Base-by-base conservation (phyloP, 345 rosid species). In the Bruguiera parviflora region DNA sequence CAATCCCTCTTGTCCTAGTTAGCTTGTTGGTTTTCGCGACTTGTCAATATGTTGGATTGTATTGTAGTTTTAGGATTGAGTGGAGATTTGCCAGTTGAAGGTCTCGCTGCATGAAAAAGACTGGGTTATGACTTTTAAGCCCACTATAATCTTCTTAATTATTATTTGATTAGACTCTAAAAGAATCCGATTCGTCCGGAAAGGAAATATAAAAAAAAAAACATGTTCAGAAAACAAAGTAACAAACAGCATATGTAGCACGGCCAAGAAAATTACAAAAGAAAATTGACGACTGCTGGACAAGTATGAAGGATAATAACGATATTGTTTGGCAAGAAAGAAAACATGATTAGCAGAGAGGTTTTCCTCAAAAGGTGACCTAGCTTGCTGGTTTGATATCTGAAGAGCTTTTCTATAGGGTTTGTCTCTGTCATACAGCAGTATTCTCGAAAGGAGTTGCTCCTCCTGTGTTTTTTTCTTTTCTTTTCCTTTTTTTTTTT, bases 361-460 rank as follows among this genome's bases (percentile, higher is more conserved):
- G 24, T 22, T 11, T 18, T 43, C 18, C 49, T 13, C 49, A 3
- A 13, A 11, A 15, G 16, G 18, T 43, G 19, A 15, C 19, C 47
- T 39, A 43, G 5, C 49, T 43, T 11, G 49, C 49, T 43, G 49
- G 49, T 43, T 43, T 43, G 18, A 43, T 43, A 43, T 43, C 59
- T 21, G 59, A 56, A 56, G 28, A 24, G 39, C 46, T 18, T 52
- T 22, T 32, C 25, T 59, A 37, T 58, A 78, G 84, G 78, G 79
- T 80, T 71, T 76, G 70, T 66, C 68, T 20, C 29, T 64, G 74
- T 65, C 47, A 51, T 24, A 56, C 28, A 22, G 64, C 37, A 70
- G 66, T 63, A 27, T 43, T 58, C 22, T 43, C n/a, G 73, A 73
- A 68, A 71, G 79, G 57, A 58, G 77, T 65, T 68, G 75, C 71